phyloP scores from a whole-genome alignment of 1,139 yeast species.

The Entelexis sorbosivorans region DNA sequence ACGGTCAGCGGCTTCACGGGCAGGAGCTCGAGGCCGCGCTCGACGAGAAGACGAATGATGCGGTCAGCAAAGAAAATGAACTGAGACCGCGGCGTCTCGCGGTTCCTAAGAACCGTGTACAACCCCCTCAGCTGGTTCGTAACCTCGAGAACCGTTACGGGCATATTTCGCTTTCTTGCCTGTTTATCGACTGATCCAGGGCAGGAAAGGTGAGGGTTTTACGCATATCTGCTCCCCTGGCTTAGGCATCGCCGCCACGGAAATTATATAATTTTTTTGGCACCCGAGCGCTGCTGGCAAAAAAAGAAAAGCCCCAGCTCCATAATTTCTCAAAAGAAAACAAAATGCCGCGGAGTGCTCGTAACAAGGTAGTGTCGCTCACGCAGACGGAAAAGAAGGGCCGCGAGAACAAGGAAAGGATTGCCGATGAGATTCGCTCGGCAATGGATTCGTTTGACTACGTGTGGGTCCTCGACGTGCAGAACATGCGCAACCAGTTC shows the following conservation, averaged over 20 bases:
- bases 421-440: conserved; percentile 79
- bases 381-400: conserved; percentile 96
- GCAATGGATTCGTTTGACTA: conserved; percentile 66
- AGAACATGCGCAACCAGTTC: conserved; percentile 92
- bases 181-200: neutral
- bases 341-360: conserved; percentile 24
- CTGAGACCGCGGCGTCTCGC: conserved; percentile 69
- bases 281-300: neutral
- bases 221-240: neutral
- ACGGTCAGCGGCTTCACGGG: conserved; percentile 65
- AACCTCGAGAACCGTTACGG: conserved; percentile 52
- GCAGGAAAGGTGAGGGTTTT: conserved; percentile 3
- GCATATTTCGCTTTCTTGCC: conserved; percentile 31
- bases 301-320: conserved; percentile 5
- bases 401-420: conserved; percentile 78
- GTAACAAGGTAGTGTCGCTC: conserved; percentile 50
- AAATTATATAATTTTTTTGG: conserved; percentile 6
- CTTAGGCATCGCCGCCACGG: neutral
- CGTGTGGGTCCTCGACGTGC: conserved; percentile 76
- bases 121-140: conserved; percentile 82
- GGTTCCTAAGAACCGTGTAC: conserved; percentile 81
- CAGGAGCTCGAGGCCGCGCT: conserved; percentile 83
- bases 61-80: conserved; percentile 92
- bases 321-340: neutral
- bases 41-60: conserved; percentile 82